Evolutionary conservation across 371 early-diverging fungal genomes (phyloP), one percentile per base, ranked within the genome.

Genomic region (Nematocida ironsii): DNA sequence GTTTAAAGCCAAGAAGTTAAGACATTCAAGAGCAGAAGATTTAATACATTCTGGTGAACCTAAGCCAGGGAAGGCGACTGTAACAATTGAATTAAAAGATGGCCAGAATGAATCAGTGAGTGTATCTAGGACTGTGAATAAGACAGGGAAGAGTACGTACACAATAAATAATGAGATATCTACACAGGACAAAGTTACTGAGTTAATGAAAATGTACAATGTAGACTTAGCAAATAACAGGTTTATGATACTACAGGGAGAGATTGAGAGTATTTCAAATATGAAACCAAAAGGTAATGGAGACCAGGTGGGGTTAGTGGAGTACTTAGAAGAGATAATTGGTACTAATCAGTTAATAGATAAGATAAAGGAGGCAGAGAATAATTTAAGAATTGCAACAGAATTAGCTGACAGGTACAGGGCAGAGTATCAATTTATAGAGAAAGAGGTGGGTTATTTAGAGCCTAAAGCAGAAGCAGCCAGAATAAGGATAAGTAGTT

Each of bases 261-360:
- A 99, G 85, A 98, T 99, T 56, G 99, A 99, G 86, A 94, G 92
- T 2, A 99, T 99, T 82, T 90, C 97, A 3, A 90, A 93, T 84
- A 96, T 99, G 97, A 97, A 97, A 85, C 92, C 98, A 1, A 95
- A 95, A 84, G 95, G 92, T 4, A 92, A 88, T 44, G 94, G 93
- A 48, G 90, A 92, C 81, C 95, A 96, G 68, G 95, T 94, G 70
- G 99, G 98, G 0, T 87, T 99, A 62, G 89, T 99, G 6, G 98
- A 97, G 86, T 99, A 97, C 86, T 88, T 99, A 50, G 99, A 99
- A 85, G 98, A 99, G 86, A 97, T 98, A 64, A 97, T 99, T 67
- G 99, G 98, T 6, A 98, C 98, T 3, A 89, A 91, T 2, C 86
- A 89, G 60, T 96, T 93, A 86, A 94, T 95, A 86, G 90, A 89